Evolutionary conservation across 2,329 filamentous ascomycete genomes (phyloP), one percentile per base, ranked within the genome.

Genomic region (Fusarium pseudograminearum): DNA sequence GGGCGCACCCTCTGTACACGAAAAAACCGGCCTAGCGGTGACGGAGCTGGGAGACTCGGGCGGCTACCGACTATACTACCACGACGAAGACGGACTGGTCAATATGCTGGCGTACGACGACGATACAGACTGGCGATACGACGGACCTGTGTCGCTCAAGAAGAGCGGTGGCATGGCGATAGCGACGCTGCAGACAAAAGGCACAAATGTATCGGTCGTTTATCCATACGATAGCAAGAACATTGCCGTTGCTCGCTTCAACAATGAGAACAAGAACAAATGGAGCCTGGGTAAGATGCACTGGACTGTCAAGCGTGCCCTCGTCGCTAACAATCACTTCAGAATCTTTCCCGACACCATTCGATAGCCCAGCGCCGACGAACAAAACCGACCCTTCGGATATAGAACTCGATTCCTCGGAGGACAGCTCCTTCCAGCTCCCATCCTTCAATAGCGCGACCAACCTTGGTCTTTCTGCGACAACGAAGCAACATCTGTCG

Each of bases 111-210:
- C 68, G 8, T 71, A 71, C 41, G 69, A 71, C 28, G 69, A 71
- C n/a, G 69, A 71, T 36, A 71, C 69, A 8, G 69, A 71, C 22
- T 71, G 69, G 69, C 44, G 55, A 34, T 71, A 71, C 20, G 54
- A 57, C 14, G 69, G 69, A 1, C 69, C 69, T 1, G 57, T 71
- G 3, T 71, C 69, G 2, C 66, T 47, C 20, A 63, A 63, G n/a
- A 48, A 48, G 7, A 12, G 48, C 4, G 42, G 28, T 2, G 65
- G 65, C 28, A 59, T 42, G 65, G n/a, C 61, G 1, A 28, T 71
- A 31, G 57, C 53, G 3, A 46, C 61, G 5, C 31, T 65, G 5
- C 65, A 69, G 18, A 62, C 44, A 1, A 42, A 42, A n/a, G 69
- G 54, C 5, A 52, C 50, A 41, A 70, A 69, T 5, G 61, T 71